These are phyloP conservation scores for Chrysanthemum lavandulifolium DNA, from an alignment of 129 eudicot species.

Conservation along the genomic window DNA sequence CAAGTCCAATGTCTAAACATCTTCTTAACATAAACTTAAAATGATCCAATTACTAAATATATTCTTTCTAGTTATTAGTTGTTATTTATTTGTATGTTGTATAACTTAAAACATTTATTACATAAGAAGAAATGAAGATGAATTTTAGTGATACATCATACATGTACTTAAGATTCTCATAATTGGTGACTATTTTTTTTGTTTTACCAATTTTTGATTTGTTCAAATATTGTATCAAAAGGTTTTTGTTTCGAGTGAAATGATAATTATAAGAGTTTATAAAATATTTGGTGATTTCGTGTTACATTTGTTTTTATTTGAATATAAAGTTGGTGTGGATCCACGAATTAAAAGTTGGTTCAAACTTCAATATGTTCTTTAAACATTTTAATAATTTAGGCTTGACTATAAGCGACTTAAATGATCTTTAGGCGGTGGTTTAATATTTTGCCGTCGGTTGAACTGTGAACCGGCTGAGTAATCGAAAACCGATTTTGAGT, in stretches of 20 bases:
- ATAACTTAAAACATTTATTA: not conserved
- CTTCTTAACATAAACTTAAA: not conserved
- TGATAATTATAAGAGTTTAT: not conserved
- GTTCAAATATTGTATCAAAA: conserved; percentile 9
- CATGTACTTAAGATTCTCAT: conserved; percentile 1
- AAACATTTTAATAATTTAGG: not conserved
- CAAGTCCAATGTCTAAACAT: conserved; percentile 25
- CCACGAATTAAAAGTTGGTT: not conserved
- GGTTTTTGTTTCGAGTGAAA: conserved; percentile 4
- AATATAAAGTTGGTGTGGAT: not conserved
- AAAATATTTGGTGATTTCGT: not conserved
- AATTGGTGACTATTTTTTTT: conserved; percentile 18
- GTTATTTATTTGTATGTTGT: not conserved
- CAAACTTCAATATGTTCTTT: not conserved
- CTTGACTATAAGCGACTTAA: too few relatives aligned
- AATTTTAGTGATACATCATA: not conserved
- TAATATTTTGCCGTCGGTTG: too few relatives aligned
- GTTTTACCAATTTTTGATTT: conserved; percentile 1
- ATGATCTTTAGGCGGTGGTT: too few relatives aligned
- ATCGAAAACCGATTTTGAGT: too few relatives aligned
- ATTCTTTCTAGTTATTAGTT: not conserved
- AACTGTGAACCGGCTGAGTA: too few relatives aligned
- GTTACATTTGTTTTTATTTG: not conserved
- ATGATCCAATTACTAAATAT: not conserved
- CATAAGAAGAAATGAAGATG: not conserved